Conservation (phyloP, 345 rosid genomes). For the Sonneratia alba region DNA sequence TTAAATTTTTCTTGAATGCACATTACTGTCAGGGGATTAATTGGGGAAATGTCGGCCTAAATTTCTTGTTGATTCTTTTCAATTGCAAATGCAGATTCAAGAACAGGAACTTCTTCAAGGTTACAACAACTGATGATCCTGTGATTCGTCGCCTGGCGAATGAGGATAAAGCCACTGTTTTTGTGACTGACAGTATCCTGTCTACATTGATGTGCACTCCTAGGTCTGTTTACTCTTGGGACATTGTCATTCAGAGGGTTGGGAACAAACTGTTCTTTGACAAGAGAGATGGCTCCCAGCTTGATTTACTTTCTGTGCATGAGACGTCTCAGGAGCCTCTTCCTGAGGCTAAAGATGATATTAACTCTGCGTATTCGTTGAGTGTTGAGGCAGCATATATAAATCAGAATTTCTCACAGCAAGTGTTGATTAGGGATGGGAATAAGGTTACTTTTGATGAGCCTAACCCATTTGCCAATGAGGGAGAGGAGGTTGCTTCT, state of each 20-base stretch:
- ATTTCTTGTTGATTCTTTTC: neutral
- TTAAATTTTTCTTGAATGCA: no score
- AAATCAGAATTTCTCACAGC: conserved; percentile 82
- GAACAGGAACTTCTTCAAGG: conserved; percentile 83
- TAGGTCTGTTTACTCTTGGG: conserved; percentile 94
- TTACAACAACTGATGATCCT: conserved; percentile 91
- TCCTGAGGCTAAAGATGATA: conserved; percentile 82
- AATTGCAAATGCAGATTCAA: conserved; percentile 32
- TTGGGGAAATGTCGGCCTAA: neutral
- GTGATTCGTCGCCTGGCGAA: conserved; percentile 75
- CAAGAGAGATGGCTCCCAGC: conserved; percentile 83
- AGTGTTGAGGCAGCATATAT: conserved; percentile 85
- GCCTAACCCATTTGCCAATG: conserved; percentile 77
- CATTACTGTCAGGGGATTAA: no score
- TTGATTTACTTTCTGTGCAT: conserved; percentile 81
- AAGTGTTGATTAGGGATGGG: conserved; percentile 76
- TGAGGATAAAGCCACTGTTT: conserved; percentile 90
- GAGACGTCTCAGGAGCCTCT: conserved; percentile 89
- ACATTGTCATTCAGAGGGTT: conserved; percentile 78
- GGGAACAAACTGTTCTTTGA: conserved; percentile 90
- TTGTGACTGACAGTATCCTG: conserved; percentile 73
- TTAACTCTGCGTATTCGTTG: conserved; percentile 65
- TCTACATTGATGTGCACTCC: conserved; percentile 85
- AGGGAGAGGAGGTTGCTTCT: conserved; percentile 96
- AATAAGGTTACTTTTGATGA: conserved; percentile 76